Percentiles rank a stretch among this genome's conserved stretches.
Conservation (phyloP, 1,284 basidiomycete genomes). For the Rhodotorula sp. region DNA sequence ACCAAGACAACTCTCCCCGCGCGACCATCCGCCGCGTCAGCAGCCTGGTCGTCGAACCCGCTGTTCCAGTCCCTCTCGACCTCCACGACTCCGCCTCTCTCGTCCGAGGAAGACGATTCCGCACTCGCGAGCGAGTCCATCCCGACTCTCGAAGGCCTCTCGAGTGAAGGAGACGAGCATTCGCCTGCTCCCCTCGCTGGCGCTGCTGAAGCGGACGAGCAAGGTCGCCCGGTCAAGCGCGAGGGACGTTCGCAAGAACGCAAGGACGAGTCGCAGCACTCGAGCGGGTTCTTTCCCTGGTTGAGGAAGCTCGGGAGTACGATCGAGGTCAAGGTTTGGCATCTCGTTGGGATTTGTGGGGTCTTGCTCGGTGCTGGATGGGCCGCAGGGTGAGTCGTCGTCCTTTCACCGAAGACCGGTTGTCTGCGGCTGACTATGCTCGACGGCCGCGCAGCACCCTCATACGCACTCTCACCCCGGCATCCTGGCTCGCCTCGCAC, state of each 20-base stretch:
- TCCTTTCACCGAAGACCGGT: too few species aligned
- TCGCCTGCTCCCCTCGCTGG: neutral
- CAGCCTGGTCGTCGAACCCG: neutral
- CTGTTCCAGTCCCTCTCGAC: neutral
- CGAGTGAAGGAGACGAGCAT: neutral
- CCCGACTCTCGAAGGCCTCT: slow-evolving; percentile 23
- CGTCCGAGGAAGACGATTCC: slow-evolving; percentile 9
- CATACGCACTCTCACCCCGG: neutral
- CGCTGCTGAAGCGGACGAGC: neutral
- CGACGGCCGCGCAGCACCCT: neutral
- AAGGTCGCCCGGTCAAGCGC: neutral
- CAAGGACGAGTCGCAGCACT: neutral
- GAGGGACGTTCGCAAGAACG: neutral
- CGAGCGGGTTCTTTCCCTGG: slow-evolving; percentile 13
- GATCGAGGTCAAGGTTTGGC: slow-evolving; percentile 35
- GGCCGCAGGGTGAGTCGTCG: slow-evolving; percentile 19
- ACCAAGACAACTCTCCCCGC: neutral
- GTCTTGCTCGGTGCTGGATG: slow-evolving; percentile 29
- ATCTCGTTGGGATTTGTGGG: slow-evolving; percentile 31
- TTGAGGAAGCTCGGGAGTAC: slow-evolving; percentile 8
- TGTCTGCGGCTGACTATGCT: neutral
- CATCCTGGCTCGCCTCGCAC: neutral
- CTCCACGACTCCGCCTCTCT: neutral
- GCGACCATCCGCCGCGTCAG: neutral
- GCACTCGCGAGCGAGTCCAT: slow-evolving; percentile 20